Percentiles rank a stretch among this genome's conserved stretches.
Conservation (phyloP, 176 grass and related monocot genomes). For the Eleusine coracana region DNA sequence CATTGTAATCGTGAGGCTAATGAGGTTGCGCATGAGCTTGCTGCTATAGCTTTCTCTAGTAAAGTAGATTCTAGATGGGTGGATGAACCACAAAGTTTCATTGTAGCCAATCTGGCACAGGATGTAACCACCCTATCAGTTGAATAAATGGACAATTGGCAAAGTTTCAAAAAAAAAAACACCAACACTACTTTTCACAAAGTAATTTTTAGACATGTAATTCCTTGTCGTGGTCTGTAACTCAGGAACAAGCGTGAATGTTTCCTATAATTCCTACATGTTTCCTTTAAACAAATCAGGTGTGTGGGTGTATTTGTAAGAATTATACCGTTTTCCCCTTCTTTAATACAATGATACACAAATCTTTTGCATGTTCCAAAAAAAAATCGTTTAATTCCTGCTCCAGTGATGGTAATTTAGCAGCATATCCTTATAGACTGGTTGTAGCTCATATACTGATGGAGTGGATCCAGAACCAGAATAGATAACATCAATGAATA, state of each 20-base stretch:
- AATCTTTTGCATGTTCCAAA: not conserved
- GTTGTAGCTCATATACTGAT: not conserved
- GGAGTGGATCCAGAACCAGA: not conserved
- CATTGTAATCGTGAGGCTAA: too few relatives aligned
- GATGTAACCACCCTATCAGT: too few relatives aligned
- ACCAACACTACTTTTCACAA: not conserved
- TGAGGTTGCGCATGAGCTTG: too few relatives aligned
- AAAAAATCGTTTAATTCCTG: not conserved
- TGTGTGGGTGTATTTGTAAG: not conserved
- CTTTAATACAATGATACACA: not conserved
- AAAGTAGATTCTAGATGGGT: too few relatives aligned
- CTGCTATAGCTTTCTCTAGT: too few relatives aligned
- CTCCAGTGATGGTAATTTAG: constrained; percentile 4
- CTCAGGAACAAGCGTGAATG: too few relatives aligned
- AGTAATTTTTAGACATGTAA: not conserved
- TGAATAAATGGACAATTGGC: too few relatives aligned
- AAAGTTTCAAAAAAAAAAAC: too few relatives aligned
- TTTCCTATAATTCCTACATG: too few relatives aligned
- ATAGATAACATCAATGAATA: not conserved
- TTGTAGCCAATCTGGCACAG: too few relatives aligned
- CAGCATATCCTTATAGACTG: not conserved
- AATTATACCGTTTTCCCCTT: not conserved
- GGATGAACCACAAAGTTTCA: too few relatives aligned
- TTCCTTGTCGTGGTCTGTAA: not conserved
- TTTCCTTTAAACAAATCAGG: too few relatives aligned